Evolutionary conservation across 163 green algal genomes (phyloP), one percentile per base, ranked within the genome.

Genomic region (Botryococcus braunii): DNA sequence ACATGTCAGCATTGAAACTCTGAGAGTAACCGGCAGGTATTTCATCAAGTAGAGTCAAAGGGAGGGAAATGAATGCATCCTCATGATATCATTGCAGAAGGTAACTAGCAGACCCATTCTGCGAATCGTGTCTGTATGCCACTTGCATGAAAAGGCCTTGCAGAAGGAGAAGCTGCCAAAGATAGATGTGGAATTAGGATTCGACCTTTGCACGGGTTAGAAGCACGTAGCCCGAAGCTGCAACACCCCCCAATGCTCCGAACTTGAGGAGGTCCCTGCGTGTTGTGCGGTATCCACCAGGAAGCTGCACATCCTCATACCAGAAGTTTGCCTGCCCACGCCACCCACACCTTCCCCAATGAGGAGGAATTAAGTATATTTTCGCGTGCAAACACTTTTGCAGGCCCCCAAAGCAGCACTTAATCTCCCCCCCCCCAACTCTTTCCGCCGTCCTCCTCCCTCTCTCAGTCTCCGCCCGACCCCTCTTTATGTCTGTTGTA

Each of bases 181-280:
- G 56, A 36, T n/a, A 52, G 11, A 31, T 62, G 35, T 52, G 11
- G 13, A 25, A 38, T 61, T 21, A 9, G 52, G 34, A 27, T 13
- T 13, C 17, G 55, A 85, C 79, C 78, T 88, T 73, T 32, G 68
- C 43, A 0, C 69, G 55, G 0, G 62, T 73, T 31, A 76, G 38
- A 9, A 70, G 66, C n/a, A 85, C 69, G 27, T 75, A 83, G 36
- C 77, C 27, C 21, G 69, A 76, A 1, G n/a, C 72, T 27, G 77
- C 52, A 3, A 62, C 74, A 0, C 40, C 68, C 0, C 13, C 74
- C 40, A 86, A 61, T 4, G 80, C 66, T 5, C 56, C 39, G 13
- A 84, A 47, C 74, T 86, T 86, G 7, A 89, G 70, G 29, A 77
- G 34, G 1, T 85, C 76, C 11, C 83, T 62, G 55, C 83, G 72